Percentiles rank a stretch among this genome's conserved stretches.
Conservation (phyloP, 2,329 filamentous ascomycete species). For the Taxawa tesnikishii region DNA sequence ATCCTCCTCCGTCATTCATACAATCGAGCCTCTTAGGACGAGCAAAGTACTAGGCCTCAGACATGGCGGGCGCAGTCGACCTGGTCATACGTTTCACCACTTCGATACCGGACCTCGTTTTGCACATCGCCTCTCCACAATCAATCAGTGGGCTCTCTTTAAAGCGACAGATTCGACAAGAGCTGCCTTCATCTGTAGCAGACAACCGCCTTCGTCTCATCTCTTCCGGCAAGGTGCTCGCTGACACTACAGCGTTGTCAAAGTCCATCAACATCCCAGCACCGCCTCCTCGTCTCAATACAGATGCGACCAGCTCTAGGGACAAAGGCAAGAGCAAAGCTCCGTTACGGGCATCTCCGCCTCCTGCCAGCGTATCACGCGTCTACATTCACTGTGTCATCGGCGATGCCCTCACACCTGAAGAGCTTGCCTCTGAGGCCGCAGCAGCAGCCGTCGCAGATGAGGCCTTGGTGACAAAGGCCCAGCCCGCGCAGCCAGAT, state of each 20-base stretch:
- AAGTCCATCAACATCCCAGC: constrained; percentile 53
- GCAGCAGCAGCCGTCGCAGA: constrained; percentile 26
- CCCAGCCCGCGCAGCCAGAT: constrained; percentile 15
- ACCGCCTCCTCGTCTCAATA: constrained; percentile 33
- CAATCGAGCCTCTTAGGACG: no score
- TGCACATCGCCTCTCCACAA: constrained; percentile 58
- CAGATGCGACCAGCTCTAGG: constrained; percentile 18
- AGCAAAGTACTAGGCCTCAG: no score
- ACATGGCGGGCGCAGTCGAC: no score
- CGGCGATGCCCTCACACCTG: constrained; percentile 54
- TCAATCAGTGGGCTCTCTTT: constrained; percentile 64
- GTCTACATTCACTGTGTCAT: constrained; percentile 93
- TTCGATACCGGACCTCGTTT: constrained; percentile 67
- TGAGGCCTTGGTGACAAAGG: constrained; percentile 19
- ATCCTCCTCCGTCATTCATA: no score
- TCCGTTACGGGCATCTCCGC: constrained; percentile 33
- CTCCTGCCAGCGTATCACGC: constrained; percentile 29
- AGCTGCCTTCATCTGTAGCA: constrained; percentile 51
- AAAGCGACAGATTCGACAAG: constrained; percentile 67
- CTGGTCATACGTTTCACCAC: constrained; percentile 86
- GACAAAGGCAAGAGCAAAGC: constrained; percentile 53
- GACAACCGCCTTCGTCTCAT: constrained; percentile 74
- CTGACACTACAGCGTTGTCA: constrained; percentile 57
- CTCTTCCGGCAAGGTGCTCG: constrained; percentile 74
- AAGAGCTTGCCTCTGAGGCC: constrained; percentile 60